Base-by-base conservation (phyloP, 192 early-diverging fungal genomes). In the Chytriomyces sp. region DNA sequence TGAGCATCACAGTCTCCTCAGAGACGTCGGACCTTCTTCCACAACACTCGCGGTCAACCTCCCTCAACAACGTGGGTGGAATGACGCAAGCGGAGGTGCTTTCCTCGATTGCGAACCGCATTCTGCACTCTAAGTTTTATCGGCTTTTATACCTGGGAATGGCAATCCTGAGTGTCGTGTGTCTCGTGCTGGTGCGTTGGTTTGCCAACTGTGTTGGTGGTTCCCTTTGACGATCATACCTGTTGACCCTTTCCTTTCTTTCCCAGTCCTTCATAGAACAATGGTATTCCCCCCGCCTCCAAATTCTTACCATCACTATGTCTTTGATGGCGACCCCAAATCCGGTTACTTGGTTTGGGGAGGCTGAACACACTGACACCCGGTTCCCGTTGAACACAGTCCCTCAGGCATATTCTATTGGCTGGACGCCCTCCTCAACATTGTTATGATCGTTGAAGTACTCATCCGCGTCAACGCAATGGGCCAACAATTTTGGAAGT, bases 71-170 rank as follows among this genome's bases (percentile, higher is more conserved):
- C 22, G 14, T 22, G 44, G 59, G 40, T n/a, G 49, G 30, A 6
- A 68, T 68, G 25, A 68, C 66, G 7, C 66, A 37, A 12, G 53
- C 52, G 0, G 87, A 89, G 66, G 65, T 87, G 26, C 56, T 87
- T 39, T 80, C 77, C 12, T 84, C 82, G 25, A 79, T 84, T 4
- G 86, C 88, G 52, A 88, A 88, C 75, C 77, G 86, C 17, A 75
- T 89, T 28, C 64, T 89, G 49, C 84, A 88, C 66, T 89, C 88
- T n/a, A 71, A 61, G 38, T 80, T 81, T 62, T 89, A 89, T 80
- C 79, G 80, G 52, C 74, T 72, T 55, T 82, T 86, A 60, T 89
- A 89, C 70, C 60, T 77, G 7, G 58, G 22, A 0, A 85, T 89
- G 83, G 70, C 77, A 4, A 22, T 82, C 5, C 70, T 86, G 4